Evolutionary conservation across 768 basidiomycete species (phyloP).

Genomic region (Boletus reticulatus): DNA sequence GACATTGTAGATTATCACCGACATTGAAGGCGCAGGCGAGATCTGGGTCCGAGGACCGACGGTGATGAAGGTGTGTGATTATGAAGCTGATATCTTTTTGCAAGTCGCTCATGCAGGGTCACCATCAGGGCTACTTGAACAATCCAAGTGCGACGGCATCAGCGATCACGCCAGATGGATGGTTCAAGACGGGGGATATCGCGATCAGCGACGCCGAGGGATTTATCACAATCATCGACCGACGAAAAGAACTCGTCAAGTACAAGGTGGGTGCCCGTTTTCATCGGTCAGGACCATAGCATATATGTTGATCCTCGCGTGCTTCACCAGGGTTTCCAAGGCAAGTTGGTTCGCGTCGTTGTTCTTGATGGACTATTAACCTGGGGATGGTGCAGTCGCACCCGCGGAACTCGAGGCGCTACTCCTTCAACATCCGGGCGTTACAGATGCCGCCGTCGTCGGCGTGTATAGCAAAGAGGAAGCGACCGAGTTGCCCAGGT

Average conservation of each 20-base stretch:
- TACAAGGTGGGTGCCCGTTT: conserved; percentile 49
- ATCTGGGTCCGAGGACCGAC: conserved; percentile 78
- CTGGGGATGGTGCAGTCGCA: conserved; percentile 49
- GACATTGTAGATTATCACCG: conserved; percentile 22
- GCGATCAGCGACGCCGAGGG: conserved; percentile 65
- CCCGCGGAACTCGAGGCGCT: conserved; percentile 84
- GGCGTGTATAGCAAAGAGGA: conserved; percentile 64
- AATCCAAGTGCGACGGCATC: conserved; percentile 68
- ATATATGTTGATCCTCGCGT: neutral
- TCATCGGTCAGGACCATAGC: neutral
- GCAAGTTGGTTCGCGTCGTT: conserved; percentile 29
- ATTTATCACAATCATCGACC: conserved; percentile 71
- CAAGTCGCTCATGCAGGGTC: neutral
- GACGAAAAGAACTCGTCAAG: conserved; percentile 74
- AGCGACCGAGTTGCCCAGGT: conserved; percentile 83
- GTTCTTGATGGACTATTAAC: neutral
- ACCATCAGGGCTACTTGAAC: conserved; percentile 67
- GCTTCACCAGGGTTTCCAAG: conserved; percentile 64
- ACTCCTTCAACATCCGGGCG: conserved; percentile 68
- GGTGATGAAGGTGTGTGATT: conserved; percentile 65
- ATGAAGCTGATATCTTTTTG: neutral
- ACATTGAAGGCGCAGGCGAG: conserved; percentile 58
- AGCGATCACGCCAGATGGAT: conserved; percentile 68
- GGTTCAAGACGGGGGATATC: conserved; percentile 91
- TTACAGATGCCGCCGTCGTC: conserved; percentile 81